Conservation (phyloP, 257 asterid genomes). For the Nicotiana sylvestris region DNA sequence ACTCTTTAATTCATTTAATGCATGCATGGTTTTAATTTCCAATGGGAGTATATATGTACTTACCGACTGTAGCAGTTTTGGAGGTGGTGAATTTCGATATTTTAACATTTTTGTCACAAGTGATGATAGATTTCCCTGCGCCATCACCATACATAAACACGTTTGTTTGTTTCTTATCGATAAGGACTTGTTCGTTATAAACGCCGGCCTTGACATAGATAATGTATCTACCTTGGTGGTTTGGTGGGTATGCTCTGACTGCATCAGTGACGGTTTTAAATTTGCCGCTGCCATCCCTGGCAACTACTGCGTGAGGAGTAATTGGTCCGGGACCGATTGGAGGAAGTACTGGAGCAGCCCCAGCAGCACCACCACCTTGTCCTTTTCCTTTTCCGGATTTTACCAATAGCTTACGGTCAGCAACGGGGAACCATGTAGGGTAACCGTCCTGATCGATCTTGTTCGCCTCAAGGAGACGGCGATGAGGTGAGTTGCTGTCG, state of each 20-base stretch:
- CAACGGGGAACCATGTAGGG: constrained; percentile 52
- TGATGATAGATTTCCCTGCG: constrained; percentile 49
- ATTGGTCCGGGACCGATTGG: not conserved
- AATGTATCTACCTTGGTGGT: constrained; percentile 41
- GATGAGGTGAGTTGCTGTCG: not conserved
- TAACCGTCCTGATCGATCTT: constrained; percentile 27
- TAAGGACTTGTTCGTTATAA: constrained; percentile 42
- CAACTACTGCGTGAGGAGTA: constrained; percentile 48
- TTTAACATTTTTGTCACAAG: constrained; percentile 34
- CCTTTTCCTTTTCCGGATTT: not conserved
- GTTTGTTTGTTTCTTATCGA: constrained; percentile 42
- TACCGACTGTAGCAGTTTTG: constrained; percentile 60
- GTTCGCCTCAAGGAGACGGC: constrained; percentile 23
- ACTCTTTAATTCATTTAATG: too few species aligned
- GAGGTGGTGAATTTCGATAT: constrained; percentile 30
- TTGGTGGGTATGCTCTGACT: constrained; percentile 44
- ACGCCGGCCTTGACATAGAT: constrained; percentile 70
- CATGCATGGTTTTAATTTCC: too few species aligned
- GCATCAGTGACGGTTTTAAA: constrained; percentile 46
- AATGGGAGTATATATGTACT: not conserved
- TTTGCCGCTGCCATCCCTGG: constrained; percentile 64
- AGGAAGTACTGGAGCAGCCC: not conserved
- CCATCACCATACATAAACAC: constrained; percentile 84
- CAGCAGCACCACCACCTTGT: not conserved
- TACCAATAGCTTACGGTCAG: constrained; percentile 52